phyloP scores from a whole-genome alignment of 2,329 filamentous ascomycete species.

The Orbilia quercus region DNA sequence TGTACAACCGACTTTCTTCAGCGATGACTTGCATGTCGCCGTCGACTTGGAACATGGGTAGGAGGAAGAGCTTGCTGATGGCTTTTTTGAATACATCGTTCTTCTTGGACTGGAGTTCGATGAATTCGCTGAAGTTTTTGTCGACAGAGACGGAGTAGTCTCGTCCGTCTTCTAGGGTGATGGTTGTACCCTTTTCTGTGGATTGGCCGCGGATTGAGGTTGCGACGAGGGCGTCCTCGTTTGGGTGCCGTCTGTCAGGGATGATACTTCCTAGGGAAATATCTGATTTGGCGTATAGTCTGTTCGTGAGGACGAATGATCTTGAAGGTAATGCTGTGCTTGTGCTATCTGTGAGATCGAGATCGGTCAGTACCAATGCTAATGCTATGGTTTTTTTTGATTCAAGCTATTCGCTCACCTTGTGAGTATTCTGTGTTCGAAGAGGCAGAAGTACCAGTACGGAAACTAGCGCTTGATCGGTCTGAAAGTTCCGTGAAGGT shows the following conservation, averaged over 20 bases:
- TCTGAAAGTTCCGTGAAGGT: constrained; percentile 2
- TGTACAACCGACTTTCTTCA: constrained; percentile 41
- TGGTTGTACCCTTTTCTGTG: background rate
- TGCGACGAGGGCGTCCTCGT: constrained; percentile 29
- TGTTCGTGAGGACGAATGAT: constrained; percentile 22
- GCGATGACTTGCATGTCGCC: constrained; percentile 36
- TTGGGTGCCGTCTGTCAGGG: constrained; percentile 35
- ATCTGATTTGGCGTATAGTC: constrained; percentile 32
- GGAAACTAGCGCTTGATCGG: constrained; percentile 1
- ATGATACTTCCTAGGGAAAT: constrained; percentile 28
- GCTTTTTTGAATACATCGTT: constrained; percentile 28
- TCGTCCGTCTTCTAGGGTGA: constrained; percentile 13
- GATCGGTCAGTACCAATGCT: background rate
- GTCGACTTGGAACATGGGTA: constrained; percentile 19
- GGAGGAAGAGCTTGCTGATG: constrained; percentile 30
- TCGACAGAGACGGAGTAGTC: constrained; percentile 38
- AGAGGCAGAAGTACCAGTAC: background rate
- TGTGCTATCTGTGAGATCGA: background rate
- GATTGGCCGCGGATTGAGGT: background rate
- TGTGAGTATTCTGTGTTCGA: background rate
- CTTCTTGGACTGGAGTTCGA: constrained; percentile 17
- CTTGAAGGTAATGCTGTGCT: constrained; percentile 12
- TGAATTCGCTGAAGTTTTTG: constrained; percentile 38
- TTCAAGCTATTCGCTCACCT: background rate
- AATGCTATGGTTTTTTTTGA: background rate